Evolutionary conservation across 2,329 filamentous ascomycete genomes (phyloP).

Genomic region (Penicillium italicum): DNA sequence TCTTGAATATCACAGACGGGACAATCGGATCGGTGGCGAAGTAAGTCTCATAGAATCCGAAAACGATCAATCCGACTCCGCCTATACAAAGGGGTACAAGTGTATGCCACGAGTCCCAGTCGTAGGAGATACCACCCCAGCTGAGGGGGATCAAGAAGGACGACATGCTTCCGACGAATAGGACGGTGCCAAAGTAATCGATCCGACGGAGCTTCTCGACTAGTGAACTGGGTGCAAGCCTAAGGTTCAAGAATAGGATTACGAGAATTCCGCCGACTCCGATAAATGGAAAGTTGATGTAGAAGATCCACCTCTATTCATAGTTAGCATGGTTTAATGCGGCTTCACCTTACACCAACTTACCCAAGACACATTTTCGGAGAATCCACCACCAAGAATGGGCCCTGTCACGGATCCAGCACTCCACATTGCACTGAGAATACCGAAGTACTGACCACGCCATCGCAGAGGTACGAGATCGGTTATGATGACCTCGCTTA

Average conservation of each 20-base stretch:
- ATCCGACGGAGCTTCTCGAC: slow-evolving; percentile 51
- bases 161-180: slow-evolving; percentile 60
- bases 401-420: slow-evolving; percentile 40
- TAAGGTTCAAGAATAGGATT: slow-evolving; percentile 53
- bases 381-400: slow-evolving; percentile 43
- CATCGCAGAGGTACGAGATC: slow-evolving; percentile 44
- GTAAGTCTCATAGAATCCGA: slow-evolving; percentile 54
- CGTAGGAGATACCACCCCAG: slow-evolving; percentile 64
- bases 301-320: slow-evolving; percentile 36
- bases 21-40: slow-evolving; percentile 51
- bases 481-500: slow-evolving; percentile 45
- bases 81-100: slow-evolving; percentile 61
- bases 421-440: slow-evolving; percentile 41
- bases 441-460: slow-evolving; percentile 41
- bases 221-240: slow-evolving; percentile 48
- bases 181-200: slow-evolving; percentile 59
- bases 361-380: slow-evolving; percentile 40
- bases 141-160: slow-evolving; percentile 61
- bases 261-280: slow-evolving; percentile 27
- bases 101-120: slow-evolving; percentile 61
- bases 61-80: slow-evolving; percentile 48
- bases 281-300: slow-evolving; percentile 38
- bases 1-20: slow-evolving; percentile 45
- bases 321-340: neutral
- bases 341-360: neutral